A percentile compares a stretch with the other conserved stretches of the same genome.
Conservation (phyloP, 2,329 filamentous ascomycete species). For the Epichloe uncinata region DNA sequence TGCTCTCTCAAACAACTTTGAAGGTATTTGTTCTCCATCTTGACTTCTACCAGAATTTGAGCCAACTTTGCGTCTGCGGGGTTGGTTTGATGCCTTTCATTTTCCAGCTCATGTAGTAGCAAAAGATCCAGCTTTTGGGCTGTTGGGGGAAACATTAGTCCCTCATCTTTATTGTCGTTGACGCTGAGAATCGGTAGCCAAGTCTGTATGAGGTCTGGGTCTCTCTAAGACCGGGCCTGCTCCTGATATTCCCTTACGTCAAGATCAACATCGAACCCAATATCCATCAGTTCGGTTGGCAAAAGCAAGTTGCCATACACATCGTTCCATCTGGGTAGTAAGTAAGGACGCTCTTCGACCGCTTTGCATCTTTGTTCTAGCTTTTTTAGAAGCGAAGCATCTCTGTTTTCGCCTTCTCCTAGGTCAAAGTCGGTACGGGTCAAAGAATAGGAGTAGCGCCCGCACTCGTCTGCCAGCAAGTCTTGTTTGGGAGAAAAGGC, state of each 20-base stretch:
- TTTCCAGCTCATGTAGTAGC: constrained; percentile 4
- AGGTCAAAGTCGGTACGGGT: neutral
- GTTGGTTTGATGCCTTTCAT: neutral
- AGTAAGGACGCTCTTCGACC: neutral
- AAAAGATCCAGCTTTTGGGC: constrained; percentile 1
- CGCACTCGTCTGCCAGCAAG: neutral
- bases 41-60: neutral
- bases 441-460: neutral
- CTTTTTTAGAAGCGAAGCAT: neutral
- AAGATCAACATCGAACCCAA: neutral
- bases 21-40: neutral
- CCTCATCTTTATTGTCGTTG: constrained; percentile 5
- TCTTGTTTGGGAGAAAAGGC: neutral
- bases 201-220: constrained; percentile 3
- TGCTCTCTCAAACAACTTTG: neutral
- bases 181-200: constrained; percentile 5
- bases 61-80: constrained; percentile 1
- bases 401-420: neutral
- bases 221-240: constrained; percentile 2
- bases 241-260: constrained; percentile 1
- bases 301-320: neutral
- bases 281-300: constrained; percentile 1
- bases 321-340: constrained; percentile 3
- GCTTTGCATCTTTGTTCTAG: neutral
- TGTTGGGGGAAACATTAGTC: constrained; percentile 1